Conservation (phyloP, 345 rosid genomes). For the Hevea brasiliensis region DNA sequence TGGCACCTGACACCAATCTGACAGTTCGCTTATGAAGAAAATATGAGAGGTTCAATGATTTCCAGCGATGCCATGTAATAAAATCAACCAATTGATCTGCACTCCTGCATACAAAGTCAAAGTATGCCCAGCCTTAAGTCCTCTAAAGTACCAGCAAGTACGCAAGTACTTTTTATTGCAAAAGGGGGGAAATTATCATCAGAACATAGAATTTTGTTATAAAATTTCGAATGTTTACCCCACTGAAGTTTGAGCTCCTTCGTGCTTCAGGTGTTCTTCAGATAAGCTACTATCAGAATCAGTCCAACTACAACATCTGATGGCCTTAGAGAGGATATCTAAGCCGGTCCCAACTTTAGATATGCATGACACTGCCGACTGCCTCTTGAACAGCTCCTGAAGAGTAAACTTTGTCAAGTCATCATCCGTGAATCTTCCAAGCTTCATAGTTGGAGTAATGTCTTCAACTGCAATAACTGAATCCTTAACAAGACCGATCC, state of each 20-base stretch:
- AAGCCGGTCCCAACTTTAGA: conserved; percentile 45
- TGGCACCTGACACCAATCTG: conserved; percentile 71
- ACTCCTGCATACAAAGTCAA: conserved; percentile 34
- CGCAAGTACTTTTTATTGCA: not conserved
- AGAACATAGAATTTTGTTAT: not conserved
- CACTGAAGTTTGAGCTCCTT: conserved; percentile 19
- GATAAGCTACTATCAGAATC: conserved; percentile 25
- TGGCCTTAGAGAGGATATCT: conserved; percentile 41
- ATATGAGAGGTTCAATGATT: conserved; percentile 53
- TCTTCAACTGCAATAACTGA: conserved; percentile 11
- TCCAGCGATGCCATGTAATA: conserved; percentile 62
- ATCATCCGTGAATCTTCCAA: conserved; percentile 18
- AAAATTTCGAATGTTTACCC: conserved; percentile 29
- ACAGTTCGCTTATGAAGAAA: conserved; percentile 66
- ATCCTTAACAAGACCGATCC: conserved; percentile 16
- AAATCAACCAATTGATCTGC: conserved; percentile 39
- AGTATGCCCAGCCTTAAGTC: conserved; percentile 12
- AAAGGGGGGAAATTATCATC: not conserved
- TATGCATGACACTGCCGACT: conserved; percentile 50
- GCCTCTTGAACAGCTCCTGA: conserved; percentile 49
- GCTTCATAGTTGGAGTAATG: not conserved
- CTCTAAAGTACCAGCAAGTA: conserved; percentile 8
- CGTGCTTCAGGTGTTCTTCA: conserved; percentile 26
- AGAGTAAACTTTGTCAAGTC: conserved; percentile 39
- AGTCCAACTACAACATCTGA: conserved; percentile 16